A percentile compares a stretch with the other conserved stretches of the same genome.
Evolutionary conservation across 352 stramenopile genomes (phyloP).

Genomic region (Globisporangium megalacanthum): DNA sequence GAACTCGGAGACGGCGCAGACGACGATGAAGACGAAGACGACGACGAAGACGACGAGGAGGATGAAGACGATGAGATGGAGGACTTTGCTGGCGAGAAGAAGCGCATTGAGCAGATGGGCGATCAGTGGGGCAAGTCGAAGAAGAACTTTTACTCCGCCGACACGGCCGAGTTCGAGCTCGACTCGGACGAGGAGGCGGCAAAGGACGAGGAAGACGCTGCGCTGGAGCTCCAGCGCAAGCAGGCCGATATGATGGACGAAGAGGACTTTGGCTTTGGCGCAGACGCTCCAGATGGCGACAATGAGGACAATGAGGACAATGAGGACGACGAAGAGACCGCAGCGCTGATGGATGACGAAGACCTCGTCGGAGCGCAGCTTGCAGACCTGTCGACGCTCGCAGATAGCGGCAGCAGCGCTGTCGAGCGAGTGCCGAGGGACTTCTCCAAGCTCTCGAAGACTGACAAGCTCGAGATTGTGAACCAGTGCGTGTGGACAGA

Average conservation of each 20-base stretch:
- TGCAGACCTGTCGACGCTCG: conserved; percentile 65
- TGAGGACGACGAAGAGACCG: conserved; percentile 19
- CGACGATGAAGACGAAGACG: conserved; percentile 28
- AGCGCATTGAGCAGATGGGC: conserved; percentile 71
- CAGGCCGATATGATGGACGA: conserved; percentile 84
- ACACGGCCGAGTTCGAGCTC: conserved; percentile 78
- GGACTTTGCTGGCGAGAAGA: conserved; percentile 58
- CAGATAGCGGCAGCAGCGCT: conserved; percentile 38
- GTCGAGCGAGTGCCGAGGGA: conserved; percentile 77
- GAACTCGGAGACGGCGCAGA: conserved; percentile 44
- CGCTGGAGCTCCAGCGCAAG: conserved; percentile 79
- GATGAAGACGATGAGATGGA: conserved; percentile 47
- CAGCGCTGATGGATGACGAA: conserved; percentile 44
- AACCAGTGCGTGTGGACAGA: conserved; percentile 48
- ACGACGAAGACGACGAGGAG: conserved; percentile 23
- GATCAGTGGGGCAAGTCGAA: conserved; percentile 84
- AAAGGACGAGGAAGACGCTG: conserved; percentile 80
- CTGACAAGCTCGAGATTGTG: conserved; percentile 84
- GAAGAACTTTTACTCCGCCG: conserved; percentile 83
- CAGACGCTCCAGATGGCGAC: conserved; percentile 21
- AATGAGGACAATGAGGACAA: conserved; percentile 32
- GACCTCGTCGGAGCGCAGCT: conserved; percentile 63
- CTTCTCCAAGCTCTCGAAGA: conserved; percentile 84
- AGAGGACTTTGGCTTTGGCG: conserved; percentile 76
- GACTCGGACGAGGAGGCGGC: conserved; percentile 75